These are phyloP conservation scores for Picea sitchensis DNA, from an alignment of 75 land plant species.

Conservation along the genomic window DNA sequence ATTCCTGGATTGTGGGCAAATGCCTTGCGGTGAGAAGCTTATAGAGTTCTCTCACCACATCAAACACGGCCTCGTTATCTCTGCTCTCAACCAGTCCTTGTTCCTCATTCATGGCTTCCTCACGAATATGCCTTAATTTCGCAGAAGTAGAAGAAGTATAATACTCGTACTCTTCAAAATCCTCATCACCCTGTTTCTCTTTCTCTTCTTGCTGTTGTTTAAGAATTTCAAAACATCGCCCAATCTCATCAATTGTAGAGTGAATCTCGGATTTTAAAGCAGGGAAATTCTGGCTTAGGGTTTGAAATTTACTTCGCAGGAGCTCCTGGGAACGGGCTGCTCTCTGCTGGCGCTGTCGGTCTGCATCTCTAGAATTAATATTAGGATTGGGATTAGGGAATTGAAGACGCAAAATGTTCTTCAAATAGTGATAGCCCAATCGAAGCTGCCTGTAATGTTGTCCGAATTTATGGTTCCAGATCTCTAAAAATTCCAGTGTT, in stretches of 20 bases:
- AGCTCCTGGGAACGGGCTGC: conserved; percentile 64
- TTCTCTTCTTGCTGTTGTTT: conserved; percentile 21
- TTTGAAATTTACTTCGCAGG: conserved; percentile 52
- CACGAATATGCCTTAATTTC: conserved; percentile 39
- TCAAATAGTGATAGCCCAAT: conserved; percentile 83
- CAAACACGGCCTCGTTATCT: conserved; percentile 84
- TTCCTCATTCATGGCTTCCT: conserved; percentile 49
- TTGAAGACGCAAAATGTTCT: conserved; percentile 61
- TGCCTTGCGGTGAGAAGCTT: conserved; percentile 64
- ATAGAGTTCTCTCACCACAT: conserved; percentile 69
- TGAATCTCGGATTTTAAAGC: conserved; percentile 54
- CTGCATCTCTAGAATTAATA: too few species aligned
- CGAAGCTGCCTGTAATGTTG: conserved; percentile 73
- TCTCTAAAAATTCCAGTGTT: conserved; percentile 74
- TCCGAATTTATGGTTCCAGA: conserved; percentile 85
- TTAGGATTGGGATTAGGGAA: conserved; percentile 54
- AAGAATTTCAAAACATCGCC: conserved; percentile 65
- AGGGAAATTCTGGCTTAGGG: conserved; percentile 39
- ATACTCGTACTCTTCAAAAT: conserved; percentile 45
- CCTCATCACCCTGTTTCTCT: conserved; percentile 6
- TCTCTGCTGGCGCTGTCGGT: conserved; percentile 53
- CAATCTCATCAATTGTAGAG: conserved; percentile 63
- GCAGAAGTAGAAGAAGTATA: conserved; percentile 28
- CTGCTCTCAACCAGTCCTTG: conserved; percentile 51
- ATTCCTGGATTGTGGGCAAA: conserved; percentile 71